phyloP scores from a whole-genome alignment of 345 rosid genomes.

The Nasturtium officinale region DNA sequence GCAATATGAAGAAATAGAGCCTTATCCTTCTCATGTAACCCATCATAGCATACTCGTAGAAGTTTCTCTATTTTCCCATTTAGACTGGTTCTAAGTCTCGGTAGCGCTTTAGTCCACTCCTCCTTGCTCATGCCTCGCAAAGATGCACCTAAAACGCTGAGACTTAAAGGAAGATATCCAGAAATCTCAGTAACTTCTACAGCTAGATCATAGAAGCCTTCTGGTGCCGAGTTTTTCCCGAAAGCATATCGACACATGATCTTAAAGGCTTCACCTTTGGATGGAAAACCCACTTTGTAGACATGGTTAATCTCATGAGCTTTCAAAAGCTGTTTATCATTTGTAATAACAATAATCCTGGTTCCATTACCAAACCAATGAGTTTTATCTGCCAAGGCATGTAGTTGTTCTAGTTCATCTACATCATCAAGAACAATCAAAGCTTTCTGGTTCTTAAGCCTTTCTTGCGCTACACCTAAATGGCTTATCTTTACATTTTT shows the following conservation, averaged over 20 bases:
- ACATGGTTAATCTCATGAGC: background rate
- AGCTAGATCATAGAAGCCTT: conserved; percentile 18
- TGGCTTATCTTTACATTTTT: conserved; percentile 13
- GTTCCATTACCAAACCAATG: background rate
- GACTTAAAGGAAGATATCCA: conserved; percentile 42
- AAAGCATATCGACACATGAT: conserved; percentile 35
- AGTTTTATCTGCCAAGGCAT: background rate
- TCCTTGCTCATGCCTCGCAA: conserved; percentile 6
- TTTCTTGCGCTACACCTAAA: background rate
- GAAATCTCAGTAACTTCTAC: conserved; percentile 8
- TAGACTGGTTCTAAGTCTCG: conserved; percentile 26
- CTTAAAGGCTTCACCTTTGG: conserved; percentile 20
- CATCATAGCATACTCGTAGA: conserved; percentile 40
- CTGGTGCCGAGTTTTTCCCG: background rate
- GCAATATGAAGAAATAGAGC: conserved; percentile 45
- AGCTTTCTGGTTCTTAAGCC: conserved; percentile 24
- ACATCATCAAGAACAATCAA: conserved; percentile 57
- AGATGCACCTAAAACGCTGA: conserved; percentile 42
- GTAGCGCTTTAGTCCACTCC: conserved; percentile 35
- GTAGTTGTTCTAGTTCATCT: conserved; percentile 42
- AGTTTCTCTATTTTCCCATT: conserved; percentile 18
- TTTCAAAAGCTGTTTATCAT: conserved; percentile 30
- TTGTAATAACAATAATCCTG: conserved; percentile 38
- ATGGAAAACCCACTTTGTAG: conserved; percentile 22
- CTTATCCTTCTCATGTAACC: conserved; percentile 26